These are phyloP conservation scores for Corylus heterophylla DNA, from an alignment of 306 rosid species.

Conservation along the genomic window DNA sequence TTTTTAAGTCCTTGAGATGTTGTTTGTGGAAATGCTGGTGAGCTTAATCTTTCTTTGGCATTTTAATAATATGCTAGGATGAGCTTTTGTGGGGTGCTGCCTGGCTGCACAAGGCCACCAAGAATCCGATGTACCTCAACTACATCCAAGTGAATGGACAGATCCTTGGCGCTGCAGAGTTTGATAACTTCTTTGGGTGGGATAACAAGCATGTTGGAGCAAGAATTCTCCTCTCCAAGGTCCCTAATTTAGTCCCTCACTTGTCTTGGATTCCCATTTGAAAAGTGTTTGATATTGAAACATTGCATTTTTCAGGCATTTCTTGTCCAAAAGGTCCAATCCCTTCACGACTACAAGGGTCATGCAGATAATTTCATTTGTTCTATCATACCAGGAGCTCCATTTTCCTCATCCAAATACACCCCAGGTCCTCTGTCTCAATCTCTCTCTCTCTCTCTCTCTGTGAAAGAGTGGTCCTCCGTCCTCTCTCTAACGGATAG, in stretches of 20 bases:
- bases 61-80: slow-evolving; percentile 45
- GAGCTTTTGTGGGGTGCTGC: slow-evolving; percentile 96
- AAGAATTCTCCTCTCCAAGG: slow-evolving; percentile 91
- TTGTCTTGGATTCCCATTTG: neutral
- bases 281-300: neutral
- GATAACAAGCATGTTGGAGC: slow-evolving; percentile 97
- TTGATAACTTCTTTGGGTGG: slow-evolving; percentile 89
- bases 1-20: neutral
- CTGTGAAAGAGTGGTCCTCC: slow-evolving; percentile 34
- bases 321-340: slow-evolving; percentile 60
- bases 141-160: slow-evolving; percentile 87
- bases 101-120: slow-evolving; percentile 95
- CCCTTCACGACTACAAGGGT: slow-evolving; percentile 89
- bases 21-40: neutral
- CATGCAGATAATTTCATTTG: slow-evolving; percentile 90
- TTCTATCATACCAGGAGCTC: slow-evolving; percentile 74
- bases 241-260: slow-evolving; percentile 22
- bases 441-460: neutral
- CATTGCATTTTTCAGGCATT: slow-evolving; percentile 61
- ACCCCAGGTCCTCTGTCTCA: slow-evolving; percentile 56
- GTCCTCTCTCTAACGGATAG: slow-evolving; percentile 55
- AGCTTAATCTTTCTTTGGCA: neutral
- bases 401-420: slow-evolving; percentile 66
- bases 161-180: slow-evolving; percentile 74
- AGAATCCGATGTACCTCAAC: slow-evolving; percentile 59